Percentiles rank a stretch among this genome's conserved stretches.
Evolutionary conservation across 2,329 filamentous ascomycete genomes (phyloP).

Genomic region (Fusarium albidum): DNA sequence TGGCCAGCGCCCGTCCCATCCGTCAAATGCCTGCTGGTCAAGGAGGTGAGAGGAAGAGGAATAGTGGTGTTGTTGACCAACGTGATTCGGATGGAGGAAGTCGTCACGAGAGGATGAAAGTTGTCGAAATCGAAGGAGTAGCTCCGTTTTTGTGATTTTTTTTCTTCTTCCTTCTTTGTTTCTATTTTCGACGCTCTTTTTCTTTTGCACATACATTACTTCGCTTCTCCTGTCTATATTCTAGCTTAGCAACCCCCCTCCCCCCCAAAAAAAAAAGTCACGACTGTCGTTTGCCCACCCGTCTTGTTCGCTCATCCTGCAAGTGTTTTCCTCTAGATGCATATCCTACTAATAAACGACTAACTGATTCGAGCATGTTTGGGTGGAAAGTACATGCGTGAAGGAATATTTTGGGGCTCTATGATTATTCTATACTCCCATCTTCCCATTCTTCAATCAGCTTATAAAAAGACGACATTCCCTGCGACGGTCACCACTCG

Average conservation of each 20-base stretch:
- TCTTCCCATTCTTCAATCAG: too few species aligned
- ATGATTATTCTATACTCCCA: too few species aligned
- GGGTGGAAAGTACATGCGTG: not conserved
- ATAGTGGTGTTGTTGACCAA: not conserved
- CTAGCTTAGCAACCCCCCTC: conserved; percentile 19
- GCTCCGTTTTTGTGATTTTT: conserved; percentile 14
- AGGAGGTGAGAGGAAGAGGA: not conserved
- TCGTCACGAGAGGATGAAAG: not conserved
- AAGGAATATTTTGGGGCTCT: too few species aligned
- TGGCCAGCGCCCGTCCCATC: not conserved
- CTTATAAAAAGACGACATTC: too few species aligned
- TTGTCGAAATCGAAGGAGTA: conserved; percentile 2
- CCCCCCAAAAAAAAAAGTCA: too few species aligned
- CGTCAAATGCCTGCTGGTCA: not conserved
- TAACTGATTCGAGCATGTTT: not conserved
- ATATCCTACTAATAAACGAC: not conserved
- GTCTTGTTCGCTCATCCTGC: not conserved
- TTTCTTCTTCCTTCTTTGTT: conserved; percentile 17
- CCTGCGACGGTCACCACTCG: too few species aligned
- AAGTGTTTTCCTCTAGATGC: not conserved
- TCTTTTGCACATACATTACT: conserved; percentile 23
- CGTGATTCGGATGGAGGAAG: not conserved
- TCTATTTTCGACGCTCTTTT: conserved; percentile 26
- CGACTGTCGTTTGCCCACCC: conserved; percentile 31
- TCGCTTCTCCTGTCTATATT: conserved; percentile 25